Evolutionary conservation across 345 rosid genomes (phyloP).

Genomic region (thale cress (Arabidopsis thaliana)): TAIR10.1 NC_003075.7:7802001-7802500

Average conservation of each 20-base stretch:
- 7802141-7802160: conserved; percentile 30
- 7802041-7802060: background rate
- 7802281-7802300: conserved; percentile 23
- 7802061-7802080: background rate
- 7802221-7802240: background rate
- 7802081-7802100: background rate
- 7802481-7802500: background rate
- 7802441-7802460: background rate
- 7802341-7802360: background rate
- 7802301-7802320: conserved; percentile 18
- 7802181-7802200: background rate
- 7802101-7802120: conserved; percentile 40
- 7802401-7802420: background rate
- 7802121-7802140: conserved; percentile 29
- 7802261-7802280: background rate
- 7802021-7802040: background rate
- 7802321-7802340: conserved; percentile 14
- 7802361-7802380: conserved; percentile 40
- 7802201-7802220: background rate
- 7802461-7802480: background rate
- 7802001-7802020: background rate
- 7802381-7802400: conserved; percentile 36
- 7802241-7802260: background rate
- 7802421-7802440: background rate
- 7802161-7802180: conserved; percentile 29